Percentiles rank a stretch among this genome's conserved stretches.
Conservation (phyloP, 805 yeast genomes). For the Metschnikowia bowlesiae region DNA sequence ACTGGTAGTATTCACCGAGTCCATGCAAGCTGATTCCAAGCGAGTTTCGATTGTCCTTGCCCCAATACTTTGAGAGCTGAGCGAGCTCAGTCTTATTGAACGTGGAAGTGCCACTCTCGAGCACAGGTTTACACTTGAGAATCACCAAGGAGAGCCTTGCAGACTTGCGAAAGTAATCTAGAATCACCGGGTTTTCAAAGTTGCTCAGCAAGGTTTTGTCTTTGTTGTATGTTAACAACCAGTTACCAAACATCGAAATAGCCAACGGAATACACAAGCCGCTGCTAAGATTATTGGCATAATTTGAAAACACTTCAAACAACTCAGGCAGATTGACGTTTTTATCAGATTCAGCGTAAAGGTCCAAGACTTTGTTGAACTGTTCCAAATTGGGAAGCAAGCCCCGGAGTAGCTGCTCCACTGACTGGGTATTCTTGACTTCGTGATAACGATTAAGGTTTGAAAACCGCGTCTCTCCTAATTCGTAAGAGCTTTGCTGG, state of each 20-base stretch:
- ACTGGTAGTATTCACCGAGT: conserved; percentile 21
- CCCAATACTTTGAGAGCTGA: conserved; percentile 11
- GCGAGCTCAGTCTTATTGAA: conserved; percentile 1
- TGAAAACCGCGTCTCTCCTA: conserved; percentile 19
- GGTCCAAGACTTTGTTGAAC: conserved; percentile 15
- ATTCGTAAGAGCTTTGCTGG: conserved; percentile 15
- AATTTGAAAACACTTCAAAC: conserved; percentile 16
- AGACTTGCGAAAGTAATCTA: conserved; percentile 20
- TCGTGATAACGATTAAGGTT: conserved; percentile 13
- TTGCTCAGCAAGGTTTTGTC: conserved; percentile 14
- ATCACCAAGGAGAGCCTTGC: conserved; percentile 19
- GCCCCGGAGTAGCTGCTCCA: conserved; percentile 4
- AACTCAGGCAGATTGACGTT: conserved; percentile 16
- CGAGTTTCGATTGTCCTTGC: conserved; percentile 18
- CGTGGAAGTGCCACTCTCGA: conserved; percentile 6
- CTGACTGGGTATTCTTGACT: not conserved
- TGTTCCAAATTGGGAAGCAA: conserved; percentile 8
- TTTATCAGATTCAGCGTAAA: conserved; percentile 14
- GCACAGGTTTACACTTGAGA: conserved; percentile 7
- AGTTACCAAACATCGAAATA: conserved; percentile 24
- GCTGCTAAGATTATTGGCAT: conserved; percentile 14
- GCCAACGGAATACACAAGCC: conserved; percentile 20
- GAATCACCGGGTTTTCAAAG: conserved; percentile 19
- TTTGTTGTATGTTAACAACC: conserved; percentile 20
- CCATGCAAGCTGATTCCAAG: conserved; percentile 16